Evolutionary conservation across 441 rosid species (phyloP).

Genomic region (Capsella rubella): DNA sequence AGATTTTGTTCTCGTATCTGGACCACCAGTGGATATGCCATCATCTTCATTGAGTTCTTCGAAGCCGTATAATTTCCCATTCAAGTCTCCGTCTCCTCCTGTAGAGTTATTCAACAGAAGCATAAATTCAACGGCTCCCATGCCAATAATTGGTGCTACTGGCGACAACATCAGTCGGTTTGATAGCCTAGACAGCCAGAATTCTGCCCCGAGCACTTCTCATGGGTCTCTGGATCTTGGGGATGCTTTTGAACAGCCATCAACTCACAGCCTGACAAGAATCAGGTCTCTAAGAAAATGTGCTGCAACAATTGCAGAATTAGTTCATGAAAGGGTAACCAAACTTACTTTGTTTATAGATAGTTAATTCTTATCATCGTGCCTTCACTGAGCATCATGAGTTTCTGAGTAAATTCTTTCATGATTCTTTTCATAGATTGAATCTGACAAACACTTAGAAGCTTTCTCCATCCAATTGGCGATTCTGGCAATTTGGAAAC

Average conservation of each 20-base stretch:
- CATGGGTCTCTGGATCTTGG: slow-evolving; percentile 76
- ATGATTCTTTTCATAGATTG: slow-evolving; percentile 54
- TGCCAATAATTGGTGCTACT: slow-evolving; percentile 66
- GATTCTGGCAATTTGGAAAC: slow-evolving; percentile 96
- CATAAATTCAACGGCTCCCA: slow-evolving; percentile 61
- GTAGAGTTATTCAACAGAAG: slow-evolving; percentile 47
- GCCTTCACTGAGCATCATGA: not conserved
- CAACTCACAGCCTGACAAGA: slow-evolving; percentile 70
- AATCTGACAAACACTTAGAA: slow-evolving; percentile 63
- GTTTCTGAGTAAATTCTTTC: slow-evolving; percentile 18
- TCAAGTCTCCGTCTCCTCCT: slow-evolving; percentile 60
- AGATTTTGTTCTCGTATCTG: slow-evolving; percentile 87
- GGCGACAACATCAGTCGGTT: slow-evolving; percentile 46
- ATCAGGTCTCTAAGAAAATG: slow-evolving; percentile 77
- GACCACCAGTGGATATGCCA: slow-evolving; percentile 70
- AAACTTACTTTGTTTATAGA: slow-evolving; percentile 16
- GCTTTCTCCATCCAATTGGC: slow-evolving; percentile 95
- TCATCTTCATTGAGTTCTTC: slow-evolving; percentile 61
- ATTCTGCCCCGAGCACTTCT: slow-evolving; percentile 79
- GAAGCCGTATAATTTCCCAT: slow-evolving; percentile 60
- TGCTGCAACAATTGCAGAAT: slow-evolving; percentile 71
- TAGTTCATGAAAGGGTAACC: slow-evolving; percentile 71
- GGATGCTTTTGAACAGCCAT: slow-evolving; percentile 79
- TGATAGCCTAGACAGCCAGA: slow-evolving; percentile 72
- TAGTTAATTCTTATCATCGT: slow-evolving; percentile 1